These are phyloP conservation scores for Rhynchosporium secalis DNA, from an alignment of 2,329 filamentous ascomycete species.

Conservation along the genomic window DNA sequence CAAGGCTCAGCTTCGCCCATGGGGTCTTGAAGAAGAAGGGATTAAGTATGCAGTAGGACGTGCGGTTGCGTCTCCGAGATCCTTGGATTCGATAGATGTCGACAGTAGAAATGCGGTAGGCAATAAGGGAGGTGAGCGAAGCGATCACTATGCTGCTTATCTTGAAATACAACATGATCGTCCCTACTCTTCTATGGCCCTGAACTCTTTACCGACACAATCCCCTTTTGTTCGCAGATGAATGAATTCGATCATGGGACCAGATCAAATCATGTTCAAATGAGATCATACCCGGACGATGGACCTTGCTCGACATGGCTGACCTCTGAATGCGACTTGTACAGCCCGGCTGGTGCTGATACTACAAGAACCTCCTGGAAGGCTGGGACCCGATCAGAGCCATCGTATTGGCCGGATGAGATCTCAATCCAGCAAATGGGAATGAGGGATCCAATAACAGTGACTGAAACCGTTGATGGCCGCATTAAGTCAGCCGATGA, in stretches of 20 bases:
- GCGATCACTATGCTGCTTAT: background rate
- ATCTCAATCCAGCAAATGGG: background rate
- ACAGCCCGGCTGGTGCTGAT: constrained; percentile 4
- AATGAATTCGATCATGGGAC: constrained; percentile 5
- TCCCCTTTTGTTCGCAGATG: background rate
- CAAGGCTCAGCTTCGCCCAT: constrained; percentile 3
- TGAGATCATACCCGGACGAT: background rate
- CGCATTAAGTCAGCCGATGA: background rate
- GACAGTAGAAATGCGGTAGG: background rate
- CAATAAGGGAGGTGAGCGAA: background rate
- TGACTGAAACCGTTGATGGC: background rate
- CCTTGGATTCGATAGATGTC: background rate
- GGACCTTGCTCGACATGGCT: background rate
- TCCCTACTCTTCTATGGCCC: background rate
- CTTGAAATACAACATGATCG: background rate
- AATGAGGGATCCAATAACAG: background rate
- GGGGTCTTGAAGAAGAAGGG: no score
- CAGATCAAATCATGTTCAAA: constrained; percentile 2
- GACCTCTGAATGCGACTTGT: background rate
- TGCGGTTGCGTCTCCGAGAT: constrained; percentile 1
- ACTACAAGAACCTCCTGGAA: background rate
- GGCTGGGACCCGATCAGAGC: constrained; percentile 7
- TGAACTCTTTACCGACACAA: background rate
- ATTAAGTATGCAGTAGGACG: no score
- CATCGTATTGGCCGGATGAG: background rate